Percentiles rank a stretch among this genome's conserved stretches.
Conservation (phyloP, 345 rosid species). For the Euphorbia peplus region DNA sequence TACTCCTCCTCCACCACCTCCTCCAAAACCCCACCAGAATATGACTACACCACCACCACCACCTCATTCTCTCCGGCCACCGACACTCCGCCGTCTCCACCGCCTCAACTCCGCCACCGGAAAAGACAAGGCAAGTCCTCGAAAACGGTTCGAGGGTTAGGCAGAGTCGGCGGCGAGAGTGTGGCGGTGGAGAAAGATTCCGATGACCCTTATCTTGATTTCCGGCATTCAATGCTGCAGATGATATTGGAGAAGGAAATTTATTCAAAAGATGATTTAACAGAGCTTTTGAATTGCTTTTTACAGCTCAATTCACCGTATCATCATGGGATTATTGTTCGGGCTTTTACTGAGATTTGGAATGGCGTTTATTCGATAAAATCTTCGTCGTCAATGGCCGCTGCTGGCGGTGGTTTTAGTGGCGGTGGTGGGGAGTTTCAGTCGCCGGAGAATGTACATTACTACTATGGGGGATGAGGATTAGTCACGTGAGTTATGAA, state of each 20-base stretch:
- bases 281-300: conserved; percentile 81
- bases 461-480: background rate
- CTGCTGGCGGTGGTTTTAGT: background rate
- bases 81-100: conserved; percentile 23
- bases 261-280: conserved; percentile 73
- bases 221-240: conserved; percentile 89
- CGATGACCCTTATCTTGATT: conserved; percentile 85
- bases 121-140: conserved; percentile 15
- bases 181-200: conserved; percentile 95
- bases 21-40: background rate
- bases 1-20: conserved; percentile 29
- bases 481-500: conserved; percentile 29
- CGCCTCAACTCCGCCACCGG: too few species aligned
- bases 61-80: conserved; percentile 38
- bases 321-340: conserved; percentile 70
- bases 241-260: conserved; percentile 90
- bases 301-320: conserved; percentile 75
- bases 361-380: conserved; percentile 61
- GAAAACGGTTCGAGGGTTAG: conserved; percentile 40
- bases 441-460: conserved; percentile 1
- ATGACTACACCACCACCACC: conserved; percentile 14
- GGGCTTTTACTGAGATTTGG: conserved; percentile 97
- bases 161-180: conserved; percentile 58
- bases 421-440: background rate
- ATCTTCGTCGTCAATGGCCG: conserved; percentile 7